Percentiles rank a stretch among this genome's conserved stretches.
phyloP scores from a whole-genome alignment of 805 yeast species.

The Kregervanrija pseudodelftensis region DNA sequence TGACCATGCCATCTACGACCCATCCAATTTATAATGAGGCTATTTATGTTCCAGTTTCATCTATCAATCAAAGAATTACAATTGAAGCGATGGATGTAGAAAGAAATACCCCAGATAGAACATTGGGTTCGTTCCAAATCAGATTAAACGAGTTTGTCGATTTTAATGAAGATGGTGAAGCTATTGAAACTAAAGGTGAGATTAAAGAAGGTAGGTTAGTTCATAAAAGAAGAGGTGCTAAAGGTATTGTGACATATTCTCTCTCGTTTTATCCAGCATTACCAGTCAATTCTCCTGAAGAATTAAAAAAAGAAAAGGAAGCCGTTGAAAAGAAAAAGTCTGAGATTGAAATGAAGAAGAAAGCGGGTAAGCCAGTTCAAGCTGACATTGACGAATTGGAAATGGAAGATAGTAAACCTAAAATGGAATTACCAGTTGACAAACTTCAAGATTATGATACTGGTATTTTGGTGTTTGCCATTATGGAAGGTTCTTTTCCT shows the following conservation, averaged over 20 bases:
- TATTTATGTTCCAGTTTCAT: slow-evolving; percentile 73
- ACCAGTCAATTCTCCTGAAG: slow-evolving; percentile 74
- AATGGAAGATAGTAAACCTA: slow-evolving; percentile 29
- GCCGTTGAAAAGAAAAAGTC: slow-evolving; percentile 18
- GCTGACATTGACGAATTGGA: slow-evolving; percentile 22
- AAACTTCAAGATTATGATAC: slow-evolving; percentile 53
- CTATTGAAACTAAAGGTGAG: slow-evolving; percentile 51
- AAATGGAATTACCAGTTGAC: slow-evolving; percentile 47
- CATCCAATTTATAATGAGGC: slow-evolving; percentile 84
- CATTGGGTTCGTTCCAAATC: slow-evolving; percentile 77
- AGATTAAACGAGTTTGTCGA: slow-evolving; percentile 60
- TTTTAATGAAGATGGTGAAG: slow-evolving; percentile 57
- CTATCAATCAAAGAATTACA: slow-evolving; percentile 74
- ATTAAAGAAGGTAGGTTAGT: slow-evolving; percentile 57
- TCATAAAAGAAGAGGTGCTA: slow-evolving; percentile 65
- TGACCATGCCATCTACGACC: slow-evolving; percentile 54
- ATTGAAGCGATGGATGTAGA: slow-evolving; percentile 93
- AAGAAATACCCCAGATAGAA: slow-evolving; percentile 68
- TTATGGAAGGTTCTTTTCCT: slow-evolving; percentile 52
- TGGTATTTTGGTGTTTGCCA: slow-evolving; percentile 70
- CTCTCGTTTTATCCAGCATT: slow-evolving; percentile 78
- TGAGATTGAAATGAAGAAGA: slow-evolving; percentile 26
- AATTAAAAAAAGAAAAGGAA: slow-evolving; percentile 47
- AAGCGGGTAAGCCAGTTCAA: slow-evolving; percentile 14
- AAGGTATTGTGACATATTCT: slow-evolving; percentile 70